Evolutionary conservation across 805 yeast species (phyloP).

Genomic region (Babjeviella inositovora): DNA sequence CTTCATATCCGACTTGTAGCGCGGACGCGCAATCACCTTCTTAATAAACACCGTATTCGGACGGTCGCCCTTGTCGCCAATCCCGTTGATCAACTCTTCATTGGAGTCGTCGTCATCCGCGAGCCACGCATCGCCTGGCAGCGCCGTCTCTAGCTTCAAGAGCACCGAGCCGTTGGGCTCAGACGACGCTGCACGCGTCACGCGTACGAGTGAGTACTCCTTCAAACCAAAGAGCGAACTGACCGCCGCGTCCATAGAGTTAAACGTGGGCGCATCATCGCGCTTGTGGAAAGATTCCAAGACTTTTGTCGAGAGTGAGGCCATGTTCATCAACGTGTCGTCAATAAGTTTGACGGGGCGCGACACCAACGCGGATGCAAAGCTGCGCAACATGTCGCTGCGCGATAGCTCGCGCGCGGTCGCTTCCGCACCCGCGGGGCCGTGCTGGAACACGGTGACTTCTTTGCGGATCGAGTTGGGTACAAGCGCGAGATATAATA

Average conservation of each 20-base stretch:
- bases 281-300: constrained; percentile 12
- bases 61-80: constrained; percentile 22
- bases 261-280: constrained; percentile 15
- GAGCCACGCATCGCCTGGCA: constrained; percentile 30
- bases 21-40: constrained; percentile 41
- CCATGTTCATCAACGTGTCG: constrained; percentile 17
- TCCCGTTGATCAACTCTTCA: constrained; percentile 18
- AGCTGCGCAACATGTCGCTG: background rate
- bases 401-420: constrained; percentile 1
- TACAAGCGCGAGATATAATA: constrained; percentile 23
- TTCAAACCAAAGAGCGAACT: constrained; percentile 19
- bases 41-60: constrained; percentile 35
- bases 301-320: constrained; percentile 16
- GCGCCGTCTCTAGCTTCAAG: constrained; percentile 35
- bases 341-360: constrained; percentile 18
- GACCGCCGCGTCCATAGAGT: constrained; percentile 28
- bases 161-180: constrained; percentile 34
- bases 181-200: constrained; percentile 36
- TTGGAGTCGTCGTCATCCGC: constrained; percentile 29
- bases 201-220: constrained; percentile 28
- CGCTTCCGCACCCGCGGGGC: constrained; percentile 2
- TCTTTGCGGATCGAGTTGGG: constrained; percentile 9
- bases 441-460: constrained; percentile 7
- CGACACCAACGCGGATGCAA: constrained; percentile 4
- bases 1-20: constrained; percentile 49